A percentile compares a stretch with the other conserved stretches of the same genome.
Evolutionary conservation across 2,329 filamentous ascomycete species (phyloP).

Genomic region (Bipolaris sorokiniana): DNA sequence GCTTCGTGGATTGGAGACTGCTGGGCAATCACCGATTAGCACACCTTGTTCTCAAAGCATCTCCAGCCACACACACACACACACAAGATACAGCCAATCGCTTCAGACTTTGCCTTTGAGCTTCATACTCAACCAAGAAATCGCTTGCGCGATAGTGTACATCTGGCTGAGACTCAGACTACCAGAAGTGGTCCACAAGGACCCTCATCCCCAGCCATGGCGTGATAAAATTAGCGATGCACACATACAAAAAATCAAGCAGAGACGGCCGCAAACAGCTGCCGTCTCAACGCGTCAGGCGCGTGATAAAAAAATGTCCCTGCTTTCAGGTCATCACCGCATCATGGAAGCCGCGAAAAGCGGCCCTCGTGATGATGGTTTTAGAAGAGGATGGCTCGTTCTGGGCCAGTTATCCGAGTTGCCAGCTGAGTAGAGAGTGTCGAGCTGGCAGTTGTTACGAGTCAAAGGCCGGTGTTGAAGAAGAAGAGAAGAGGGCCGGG

Average conservation of each 20-base stretch:
- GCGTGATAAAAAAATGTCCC: conserved; percentile 58
- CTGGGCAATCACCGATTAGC: conserved; percentile 14
- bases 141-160: conserved; percentile 38
- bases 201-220: conserved; percentile 41
- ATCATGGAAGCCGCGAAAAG: conserved; percentile 66
- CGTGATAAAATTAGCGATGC: conserved; percentile 17
- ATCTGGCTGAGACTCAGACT: conserved; percentile 48
- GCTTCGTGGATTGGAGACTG: neutral
- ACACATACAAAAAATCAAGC: conserved; percentile 25
- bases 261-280: conserved; percentile 13
- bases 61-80: neutral
- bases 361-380: conserved; percentile 81
- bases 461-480: conserved; percentile 67
- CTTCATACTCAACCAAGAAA: conserved; percentile 47
- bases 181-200: conserved; percentile 47
- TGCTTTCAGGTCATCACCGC: conserved; percentile 71
- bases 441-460: conserved; percentile 75
- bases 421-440: conserved; percentile 65
- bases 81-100: neutral
- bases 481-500: conserved; percentile 18
- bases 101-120: conserved; percentile 47
- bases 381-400: conserved; percentile 72
- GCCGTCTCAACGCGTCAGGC: conserved; percentile 25
- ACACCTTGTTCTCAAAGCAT: neutral
- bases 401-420: conserved; percentile 75